A percentile compares a stretch with the other conserved stretches of the same genome.
phyloP scores from a whole-genome alignment of 495 filamentous ascomycete species.

The Wilcoxina mikolae region DNA sequence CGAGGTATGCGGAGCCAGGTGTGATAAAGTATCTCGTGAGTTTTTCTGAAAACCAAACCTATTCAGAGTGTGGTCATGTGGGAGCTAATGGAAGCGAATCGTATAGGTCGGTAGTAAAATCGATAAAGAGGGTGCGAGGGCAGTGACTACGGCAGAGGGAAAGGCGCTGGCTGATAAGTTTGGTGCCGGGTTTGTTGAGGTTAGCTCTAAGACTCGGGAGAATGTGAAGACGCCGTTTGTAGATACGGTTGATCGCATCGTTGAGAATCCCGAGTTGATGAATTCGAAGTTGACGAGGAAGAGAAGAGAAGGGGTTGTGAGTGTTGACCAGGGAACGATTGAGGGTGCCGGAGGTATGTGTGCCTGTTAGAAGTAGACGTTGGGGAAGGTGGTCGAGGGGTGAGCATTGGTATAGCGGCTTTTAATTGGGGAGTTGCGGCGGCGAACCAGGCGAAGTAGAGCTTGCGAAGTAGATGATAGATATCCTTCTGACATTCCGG shows the following conservation, averaged over 20 bases:
- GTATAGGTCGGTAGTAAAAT: slow-evolving; percentile 40
- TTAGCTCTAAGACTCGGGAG: slow-evolving; percentile 40
- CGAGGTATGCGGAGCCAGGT: slow-evolving; percentile 38
- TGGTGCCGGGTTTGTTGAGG: slow-evolving; percentile 41
- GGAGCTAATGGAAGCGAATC: slow-evolving; percentile 5
- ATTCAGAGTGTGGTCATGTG: neutral
- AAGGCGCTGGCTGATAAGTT: slow-evolving; percentile 36
- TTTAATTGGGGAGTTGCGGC: neutral
- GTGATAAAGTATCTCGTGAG: slow-evolving; percentile 41
- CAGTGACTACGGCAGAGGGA: slow-evolving; percentile 40
- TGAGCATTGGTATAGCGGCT: too few species aligned
- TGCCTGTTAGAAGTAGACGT: slow-evolving; percentile 20
- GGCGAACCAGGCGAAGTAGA: neutral
- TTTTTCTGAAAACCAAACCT: neutral
- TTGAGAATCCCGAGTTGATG: slow-evolving; percentile 35
- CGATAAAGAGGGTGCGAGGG: slow-evolving; percentile 36
- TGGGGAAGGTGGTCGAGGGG: too few species aligned
- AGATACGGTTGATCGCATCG: slow-evolving; percentile 40
- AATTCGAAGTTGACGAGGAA: slow-evolving; percentile 17
- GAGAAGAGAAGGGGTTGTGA: slow-evolving; percentile 16
- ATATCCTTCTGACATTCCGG: neutral
- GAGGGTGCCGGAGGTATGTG: slow-evolving; percentile 17
- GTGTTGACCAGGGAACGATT: slow-evolving; percentile 9
- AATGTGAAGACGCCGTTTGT: slow-evolving; percentile 41
- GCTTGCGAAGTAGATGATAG: neutral